Evolutionary conservation across 495 filamentous ascomycete species (phyloP), one percentile per base, ranked within the genome.

Genomic region (Jackrogersella multiformis): DNA sequence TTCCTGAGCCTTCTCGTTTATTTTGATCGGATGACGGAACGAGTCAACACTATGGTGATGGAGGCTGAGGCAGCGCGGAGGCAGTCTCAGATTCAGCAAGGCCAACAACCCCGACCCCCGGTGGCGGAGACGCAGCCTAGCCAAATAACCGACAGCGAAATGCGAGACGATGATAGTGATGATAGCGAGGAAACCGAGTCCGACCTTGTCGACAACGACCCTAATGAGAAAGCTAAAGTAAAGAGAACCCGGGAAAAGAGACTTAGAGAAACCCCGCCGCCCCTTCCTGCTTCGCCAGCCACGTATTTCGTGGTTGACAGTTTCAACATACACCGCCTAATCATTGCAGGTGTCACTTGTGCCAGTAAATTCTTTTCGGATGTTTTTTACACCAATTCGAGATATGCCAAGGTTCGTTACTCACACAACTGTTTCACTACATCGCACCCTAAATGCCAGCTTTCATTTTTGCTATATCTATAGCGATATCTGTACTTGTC

Each of bases 291-390:
- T 49, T 76, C 77, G 85, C 89, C 44, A 87, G 80, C 80, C 0
- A 82, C 80, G 9, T 97, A 93, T 71, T 99, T 99, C 73, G 94
- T 98, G 46, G 95, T 98, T 1, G 95, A 99, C 80, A 97, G 94
- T 75, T 99, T 95, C 78, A 99, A 99, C 78, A 99, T 99, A 67
- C 95, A 99, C 71, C 89, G 95, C 24, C 81, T 99, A 55, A 94
- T 98, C 44, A 99, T 99, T 76, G 93, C 95, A 7, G 95, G 94
- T 18, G 96, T 99, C 45, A 98, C 95, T 13, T 98, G 96, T 77
- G 94, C 96, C 9, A 97, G 94, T 85, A 99, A 99, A 80, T 99
- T 98, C 84, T 99, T 99, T 77, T 97, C 94, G 2, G 95, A 99
- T 81, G 93, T 98, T 41, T 99, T 99, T 72, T 99, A 98, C 73